These are phyloP conservation scores for Thelonectria rubi DNA, from an alignment of 2,329 filamentous ascomycete species.

Conservation along the genomic window DNA sequence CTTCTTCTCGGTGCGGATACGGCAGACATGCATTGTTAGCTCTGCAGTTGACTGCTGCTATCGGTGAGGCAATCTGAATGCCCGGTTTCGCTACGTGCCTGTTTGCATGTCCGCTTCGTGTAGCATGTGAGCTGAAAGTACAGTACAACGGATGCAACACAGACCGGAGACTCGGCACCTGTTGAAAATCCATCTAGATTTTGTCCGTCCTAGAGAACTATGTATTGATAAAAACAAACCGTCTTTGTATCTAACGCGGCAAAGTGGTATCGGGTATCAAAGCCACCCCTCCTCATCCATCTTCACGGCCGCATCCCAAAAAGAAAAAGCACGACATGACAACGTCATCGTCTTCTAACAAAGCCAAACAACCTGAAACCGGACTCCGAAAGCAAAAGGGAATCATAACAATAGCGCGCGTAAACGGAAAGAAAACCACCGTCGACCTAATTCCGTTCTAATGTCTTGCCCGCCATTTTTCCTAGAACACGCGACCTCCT, in stretches of 20 bases:
- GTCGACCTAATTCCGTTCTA: constrained; percentile 29
- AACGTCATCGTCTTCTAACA: constrained; percentile 2
- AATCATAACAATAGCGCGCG: constrained; percentile 2
- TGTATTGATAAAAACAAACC: background rate
- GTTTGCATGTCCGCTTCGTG: background rate
- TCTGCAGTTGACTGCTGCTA: background rate
- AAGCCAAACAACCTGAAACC: background rate
- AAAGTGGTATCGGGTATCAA: constrained; percentile 35
- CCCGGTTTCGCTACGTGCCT: background rate
- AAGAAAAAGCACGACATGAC: background rate
- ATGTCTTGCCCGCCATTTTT: constrained; percentile 24
- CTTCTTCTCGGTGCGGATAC: too few species aligned
- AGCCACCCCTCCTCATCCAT: constrained; percentile 2
- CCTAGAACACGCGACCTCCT: constrained; percentile 17
- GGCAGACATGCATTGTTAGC: background rate
- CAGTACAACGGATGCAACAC: background rate
- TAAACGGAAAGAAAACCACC: constrained; percentile 29
- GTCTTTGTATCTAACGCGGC: constrained; percentile 18
- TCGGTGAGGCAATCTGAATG: background rate
- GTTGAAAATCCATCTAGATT: too few species aligned
- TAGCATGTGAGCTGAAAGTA: background rate
- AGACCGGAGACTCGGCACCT: background rate
- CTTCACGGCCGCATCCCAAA: constrained; percentile 15
- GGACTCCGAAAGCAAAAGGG: constrained; percentile 8
- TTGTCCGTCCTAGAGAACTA: too few species aligned